Percentiles rank a stretch among this genome's conserved stretches.
Evolutionary conservation across 768 basidiomycete genomes (phyloP).

Genomic region (Termitomyces sp.): DNA sequence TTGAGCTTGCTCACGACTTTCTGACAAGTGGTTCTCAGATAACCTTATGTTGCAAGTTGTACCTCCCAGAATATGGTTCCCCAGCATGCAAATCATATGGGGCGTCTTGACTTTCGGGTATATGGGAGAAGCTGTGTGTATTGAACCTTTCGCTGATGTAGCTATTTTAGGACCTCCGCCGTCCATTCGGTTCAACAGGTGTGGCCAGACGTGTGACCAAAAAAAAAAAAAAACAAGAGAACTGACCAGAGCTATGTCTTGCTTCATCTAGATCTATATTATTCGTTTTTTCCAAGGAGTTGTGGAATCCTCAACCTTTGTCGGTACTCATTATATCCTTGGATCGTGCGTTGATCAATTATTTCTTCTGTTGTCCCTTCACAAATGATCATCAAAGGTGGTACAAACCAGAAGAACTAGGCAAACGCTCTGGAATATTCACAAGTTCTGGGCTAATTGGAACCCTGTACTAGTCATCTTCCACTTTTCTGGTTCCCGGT

Average conservation of each 20-base stretch:
- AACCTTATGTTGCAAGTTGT: slow-evolving; percentile 65
- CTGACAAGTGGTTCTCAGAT: slow-evolving; percentile 30
- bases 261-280: slow-evolving; percentile 49
- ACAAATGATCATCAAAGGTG: slow-evolving; percentile 35
- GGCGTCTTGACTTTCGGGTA: slow-evolving; percentile 63
- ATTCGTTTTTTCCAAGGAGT: slow-evolving; percentile 74
- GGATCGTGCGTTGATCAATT: slow-evolving; percentile 50
- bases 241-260: not conserved
- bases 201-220: slow-evolving; percentile 23
- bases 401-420: slow-evolving; percentile 69
- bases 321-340: slow-evolving; percentile 69
- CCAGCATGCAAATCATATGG: slow-evolving; percentile 63
- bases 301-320: slow-evolving; percentile 73
- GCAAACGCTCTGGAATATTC: slow-evolving; percentile 71
- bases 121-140: not conserved
- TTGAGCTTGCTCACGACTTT: not conserved
- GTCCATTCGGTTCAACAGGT: slow-evolving; percentile 58
- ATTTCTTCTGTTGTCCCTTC: not conserved
- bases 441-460: slow-evolving; percentile 59
- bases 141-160: slow-evolving; percentile 1
- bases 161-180: slow-evolving; percentile 43
- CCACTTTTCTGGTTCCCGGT: not conserved
- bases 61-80: slow-evolving; percentile 64
- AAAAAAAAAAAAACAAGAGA: not conserved
- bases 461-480: slow-evolving; percentile 43